Evolutionary conservation across 2,329 filamentous ascomycete genomes (phyloP), one percentile per base, ranked within the genome.

Genomic region (Penicillium expansum): DNA sequence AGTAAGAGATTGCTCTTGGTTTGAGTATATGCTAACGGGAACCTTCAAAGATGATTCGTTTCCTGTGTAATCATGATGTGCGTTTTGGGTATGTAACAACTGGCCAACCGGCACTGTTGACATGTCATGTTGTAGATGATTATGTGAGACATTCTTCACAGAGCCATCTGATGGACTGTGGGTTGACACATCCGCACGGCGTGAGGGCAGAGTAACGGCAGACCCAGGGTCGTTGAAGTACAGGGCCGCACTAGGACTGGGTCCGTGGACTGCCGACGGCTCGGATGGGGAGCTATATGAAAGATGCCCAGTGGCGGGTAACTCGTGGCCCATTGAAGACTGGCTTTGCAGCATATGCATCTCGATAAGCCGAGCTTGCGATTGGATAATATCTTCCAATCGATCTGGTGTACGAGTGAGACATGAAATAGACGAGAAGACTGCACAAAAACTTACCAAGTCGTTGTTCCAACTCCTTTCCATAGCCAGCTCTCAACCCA

Each of bases 401-500:
- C 83, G 83, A 67, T 90, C 87, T 76, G 39, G n/a, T 22, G 29
- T 16, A 62, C 51, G 27, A 33, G 49, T 33, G 24, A 59, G 49
- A 38, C 16, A 38, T 24, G 13, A 27, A 5, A 11, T 5, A 11
- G 32, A n/a, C 22, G 24, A 20, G 39, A 4, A 24, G 11, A 18
- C 9, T 48, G 13, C 27, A 27, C 18, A 13, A 2, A 11, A 18
- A 55, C 69, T 44, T 68, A 77, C 75, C 74, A 39, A 91, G 81
- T 37, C 88, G 83, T 65, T 89, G 86, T 71, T 91, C 88, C 29
- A 91, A 76, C 72, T 91, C 88, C 54, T 87, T 83, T 16, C 88
- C 88, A 70, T 91, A 91, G 2, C 84, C 85, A 64, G 85, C 82
- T 30, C 83, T 77, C 37, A 83, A 78, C 2, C 87, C 87, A 8